These are phyloP conservation scores for Rosa persica DNA, from an alignment of 306 rosid genomes.

Conservation along the genomic window DNA sequence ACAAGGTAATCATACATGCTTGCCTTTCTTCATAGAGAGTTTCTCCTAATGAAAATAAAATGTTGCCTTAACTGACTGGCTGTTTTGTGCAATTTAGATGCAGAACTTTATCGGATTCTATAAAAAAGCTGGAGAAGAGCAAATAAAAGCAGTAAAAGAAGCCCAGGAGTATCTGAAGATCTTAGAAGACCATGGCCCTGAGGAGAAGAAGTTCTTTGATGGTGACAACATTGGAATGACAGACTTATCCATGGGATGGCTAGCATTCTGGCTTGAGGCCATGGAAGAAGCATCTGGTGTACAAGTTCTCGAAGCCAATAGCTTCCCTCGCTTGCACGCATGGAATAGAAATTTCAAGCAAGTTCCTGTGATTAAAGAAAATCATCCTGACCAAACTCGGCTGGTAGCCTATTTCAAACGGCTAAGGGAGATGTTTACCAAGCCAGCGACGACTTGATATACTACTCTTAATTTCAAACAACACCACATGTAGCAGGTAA, in stretches of 20 bases:
- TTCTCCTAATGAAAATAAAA: background rate
- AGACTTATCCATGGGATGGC: slow-evolving; percentile 14
- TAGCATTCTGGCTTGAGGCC: slow-evolving; percentile 4
- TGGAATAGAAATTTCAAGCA: slow-evolving; percentile 18
- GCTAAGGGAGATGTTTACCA: background rate
- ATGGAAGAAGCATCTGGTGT: slow-evolving; percentile 17
- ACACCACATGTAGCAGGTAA: background rate
- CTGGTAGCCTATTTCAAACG: slow-evolving; percentile 11
- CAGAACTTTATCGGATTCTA: background rate
- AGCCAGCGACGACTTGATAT: background rate
- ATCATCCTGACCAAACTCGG: slow-evolving; percentile 7
- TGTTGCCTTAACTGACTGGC: background rate
- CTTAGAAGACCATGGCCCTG: slow-evolving; percentile 14
- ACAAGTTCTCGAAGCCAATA: slow-evolving; percentile 1
- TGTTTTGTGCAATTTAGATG: background rate
- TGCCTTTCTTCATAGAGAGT: background rate
- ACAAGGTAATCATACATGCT: slow-evolving; percentile 9
- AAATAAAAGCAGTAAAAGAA: background rate
- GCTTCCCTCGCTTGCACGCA: slow-evolving; percentile 5
- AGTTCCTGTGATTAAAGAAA: slow-evolving; percentile 4
- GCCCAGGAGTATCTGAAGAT: slow-evolving; percentile 6
- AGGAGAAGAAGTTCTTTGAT: background rate
- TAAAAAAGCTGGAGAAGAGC: background rate
- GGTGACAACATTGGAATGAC: slow-evolving; percentile 11
- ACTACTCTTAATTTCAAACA: background rate